Evolutionary conservation across 78 protist species (phyloP).

Genomic region (Acrasis kona): DNA sequence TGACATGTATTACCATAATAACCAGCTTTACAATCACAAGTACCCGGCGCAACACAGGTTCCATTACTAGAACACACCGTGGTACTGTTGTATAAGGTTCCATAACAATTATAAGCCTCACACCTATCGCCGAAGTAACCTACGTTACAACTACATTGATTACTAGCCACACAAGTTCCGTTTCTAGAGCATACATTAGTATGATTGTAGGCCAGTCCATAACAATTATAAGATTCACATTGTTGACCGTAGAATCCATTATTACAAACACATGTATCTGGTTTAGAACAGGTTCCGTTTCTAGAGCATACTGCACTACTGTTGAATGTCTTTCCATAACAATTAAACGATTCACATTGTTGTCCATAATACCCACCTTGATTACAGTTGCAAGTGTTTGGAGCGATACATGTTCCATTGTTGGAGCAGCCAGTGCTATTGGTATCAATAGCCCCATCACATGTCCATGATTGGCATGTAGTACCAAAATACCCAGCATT

Average conservation of each 20-base stretch:
- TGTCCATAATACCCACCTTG: neutral
- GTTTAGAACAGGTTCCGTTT: neutral
- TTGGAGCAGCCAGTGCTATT: neutral
- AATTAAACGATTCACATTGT: neutral
- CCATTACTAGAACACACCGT: neutral
- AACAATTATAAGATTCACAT: neutral
- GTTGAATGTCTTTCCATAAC: neutral
- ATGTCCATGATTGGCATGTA: neutral
- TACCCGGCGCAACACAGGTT: neutral
- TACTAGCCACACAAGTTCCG: neutral
- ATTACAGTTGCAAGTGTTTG: neutral
- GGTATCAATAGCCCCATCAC: neutral
- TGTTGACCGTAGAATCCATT: neutral
- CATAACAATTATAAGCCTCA: neutral
- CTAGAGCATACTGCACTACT: neutral
- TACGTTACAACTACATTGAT: neutral
- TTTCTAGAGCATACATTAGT: neutral
- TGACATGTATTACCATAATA: neutral
- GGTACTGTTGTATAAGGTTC: neutral
- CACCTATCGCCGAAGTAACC: neutral
- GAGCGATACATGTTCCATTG: neutral
- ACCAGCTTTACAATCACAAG: neutral
- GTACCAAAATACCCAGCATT: neutral
- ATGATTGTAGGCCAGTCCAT: neutral
- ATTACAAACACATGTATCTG: neutral